phyloP scores from a whole-genome alignment of 2,329 filamentous ascomycete species.

The Capronia coronata region DNA sequence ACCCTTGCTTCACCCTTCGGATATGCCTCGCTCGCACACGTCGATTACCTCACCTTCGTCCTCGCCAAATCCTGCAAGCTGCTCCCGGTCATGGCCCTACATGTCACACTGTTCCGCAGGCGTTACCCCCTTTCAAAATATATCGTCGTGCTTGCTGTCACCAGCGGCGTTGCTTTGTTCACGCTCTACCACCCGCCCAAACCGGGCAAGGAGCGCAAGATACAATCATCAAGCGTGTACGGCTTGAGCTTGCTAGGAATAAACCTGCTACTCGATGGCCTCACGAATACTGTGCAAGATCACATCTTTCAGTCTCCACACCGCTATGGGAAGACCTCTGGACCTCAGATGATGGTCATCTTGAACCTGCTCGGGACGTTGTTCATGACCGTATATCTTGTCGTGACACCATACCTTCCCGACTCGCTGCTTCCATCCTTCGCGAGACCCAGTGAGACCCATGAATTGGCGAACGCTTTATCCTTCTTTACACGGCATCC shows the following conservation, averaged over 20 bases:
- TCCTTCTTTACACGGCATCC: conserved; percentile 76
- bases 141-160: conserved; percentile 83
- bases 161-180: conserved; percentile 86
- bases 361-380: conserved; percentile 82
- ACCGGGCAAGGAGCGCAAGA: conserved; percentile 44
- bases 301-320: conserved; percentile 68
- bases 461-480: conserved; percentile 72
- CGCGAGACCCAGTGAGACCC: conserved; percentile 51
- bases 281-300: conserved; percentile 96
- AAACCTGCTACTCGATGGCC: conserved; percentile 89
- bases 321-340: conserved; percentile 68
- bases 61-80: conserved; percentile 98
- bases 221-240: conserved; percentile 48
- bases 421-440: conserved; percentile 61
- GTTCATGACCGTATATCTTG: conserved; percentile 68
- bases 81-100: conserved; percentile 93
- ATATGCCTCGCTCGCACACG: conserved; percentile 83
- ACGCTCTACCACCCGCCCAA: conserved; percentile 74
- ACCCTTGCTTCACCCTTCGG: conserved; percentile 92
- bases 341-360: conserved; percentile 99
- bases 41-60: conserved; percentile 97
- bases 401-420: conserved; percentile 73
- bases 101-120: conserved; percentile 83
- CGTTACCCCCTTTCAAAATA: conserved; percentile 96
- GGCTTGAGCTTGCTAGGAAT: conserved; percentile 77